These are phyloP conservation scores for Trypanosoma rangeli DNA, from an alignment of 208 protist species.

Conservation along the genomic window DNA sequence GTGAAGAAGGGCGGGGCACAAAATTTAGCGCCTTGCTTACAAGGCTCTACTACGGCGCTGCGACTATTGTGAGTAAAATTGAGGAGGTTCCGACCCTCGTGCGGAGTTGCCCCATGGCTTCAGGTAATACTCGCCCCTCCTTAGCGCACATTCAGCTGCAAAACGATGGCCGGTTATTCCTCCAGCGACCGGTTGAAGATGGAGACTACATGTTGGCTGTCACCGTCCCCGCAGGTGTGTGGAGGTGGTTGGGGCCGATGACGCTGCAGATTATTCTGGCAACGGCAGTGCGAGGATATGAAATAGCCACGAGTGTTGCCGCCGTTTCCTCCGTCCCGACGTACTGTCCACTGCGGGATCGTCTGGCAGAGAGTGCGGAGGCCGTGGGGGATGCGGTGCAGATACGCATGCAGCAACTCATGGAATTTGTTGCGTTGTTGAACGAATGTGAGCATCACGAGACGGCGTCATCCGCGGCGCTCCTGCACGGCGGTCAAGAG, in stretches of 20 bases:
- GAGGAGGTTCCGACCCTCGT: constrained; percentile 21
- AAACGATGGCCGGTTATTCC: constrained; percentile 37
- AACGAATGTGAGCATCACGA: constrained; percentile 13
- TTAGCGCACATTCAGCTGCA: constrained; percentile 20
- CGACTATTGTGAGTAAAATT: constrained; percentile 38
- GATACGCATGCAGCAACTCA: constrained; percentile 25
- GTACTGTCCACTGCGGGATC: constrained; percentile 49
- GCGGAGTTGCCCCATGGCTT: not conserved
- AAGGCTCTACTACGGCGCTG: constrained; percentile 38
- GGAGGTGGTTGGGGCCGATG: constrained; percentile 37
- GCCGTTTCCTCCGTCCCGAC: constrained; percentile 20
- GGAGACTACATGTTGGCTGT: constrained; percentile 42
- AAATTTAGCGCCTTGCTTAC: constrained; percentile 4
- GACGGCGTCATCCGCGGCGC: not conserved
- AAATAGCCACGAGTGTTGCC: constrained; percentile 23
- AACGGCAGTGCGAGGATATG: constrained; percentile 50
- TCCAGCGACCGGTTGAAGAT: constrained; percentile 51
- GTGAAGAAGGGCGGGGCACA: not conserved
- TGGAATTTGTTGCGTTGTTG: constrained; percentile 19
- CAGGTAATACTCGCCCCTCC: not conserved
- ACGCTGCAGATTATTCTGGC: constrained; percentile 37
- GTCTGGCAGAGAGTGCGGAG: constrained; percentile 30
- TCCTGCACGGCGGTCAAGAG: not conserved
- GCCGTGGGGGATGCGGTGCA: constrained; percentile 39
- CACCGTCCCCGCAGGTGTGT: constrained; percentile 38